Base-by-base conservation (phyloP, 1,284 basidiomycete genomes). In the Cystobasidiaceae sp. region DNA sequence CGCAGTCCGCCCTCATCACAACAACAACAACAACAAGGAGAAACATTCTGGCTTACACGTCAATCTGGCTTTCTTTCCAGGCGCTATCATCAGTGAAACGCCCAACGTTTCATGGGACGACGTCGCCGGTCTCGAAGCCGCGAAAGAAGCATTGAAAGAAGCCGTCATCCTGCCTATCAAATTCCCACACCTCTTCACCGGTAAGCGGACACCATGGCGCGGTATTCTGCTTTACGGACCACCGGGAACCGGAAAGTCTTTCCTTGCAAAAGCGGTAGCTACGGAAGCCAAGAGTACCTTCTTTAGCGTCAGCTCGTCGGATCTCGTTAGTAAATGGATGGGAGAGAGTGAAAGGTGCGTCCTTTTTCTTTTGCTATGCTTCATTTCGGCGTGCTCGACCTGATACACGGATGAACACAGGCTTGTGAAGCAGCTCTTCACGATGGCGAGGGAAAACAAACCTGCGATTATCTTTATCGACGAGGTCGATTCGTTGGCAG, bases 381-480 rank as follows among this genome's bases (percentile, higher is more conserved):
- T n/a, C n/a, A n/a, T n/a, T n/a, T n/a, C n/a, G n/a, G n/a, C n/a
- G n/a, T n/a, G n/a, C n/a, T n/a, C n/a, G n/a, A n/a, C n/a, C n/a
- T n/a, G n/a, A n/a, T n/a, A n/a, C n/a, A n/a, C n/a, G n/a, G n/a
- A n/a, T n/a, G n/a, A n/a, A n/a, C 37, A 39, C 37, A 39, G 37
- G 37, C 82, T 97, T 68, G 94, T 98, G 54, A 94, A 93, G 78
- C 92, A 97, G 76, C 83, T 98, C 41, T 98, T 98, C 76, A 86
- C 90, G 71, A 90, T 98, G 83, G 96, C 94, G 1, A 85, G 94
- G 67, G 94, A 97, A 78, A 86, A 86, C 70, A 97, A 97, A 76
- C 96, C 96, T 1, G 86, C 93, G 3, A 98, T 98, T 78, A 97
- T 98, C 77, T 98, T 98, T 76, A 92, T 98, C 74, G 94, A 98